A percentile compares a stretch with the other conserved stretches of the same genome.
Conservation (phyloP, 495 filamentous ascomycete species). For the Platismatia glauca region DNA sequence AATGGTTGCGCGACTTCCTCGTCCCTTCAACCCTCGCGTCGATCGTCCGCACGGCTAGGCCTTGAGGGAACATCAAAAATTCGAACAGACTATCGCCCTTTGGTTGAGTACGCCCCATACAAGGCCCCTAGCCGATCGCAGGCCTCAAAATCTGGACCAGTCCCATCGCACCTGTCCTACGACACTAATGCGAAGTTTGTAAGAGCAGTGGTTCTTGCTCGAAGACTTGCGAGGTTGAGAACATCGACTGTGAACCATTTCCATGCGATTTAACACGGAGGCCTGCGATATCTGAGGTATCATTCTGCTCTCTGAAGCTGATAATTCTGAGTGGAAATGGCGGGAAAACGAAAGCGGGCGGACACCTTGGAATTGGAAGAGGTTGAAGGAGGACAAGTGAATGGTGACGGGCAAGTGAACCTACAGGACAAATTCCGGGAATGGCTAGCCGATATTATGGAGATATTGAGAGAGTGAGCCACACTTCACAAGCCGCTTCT, state of each 20-base stretch:
- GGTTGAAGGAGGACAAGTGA: slow-evolving; percentile 3
- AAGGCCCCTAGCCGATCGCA: background rate
- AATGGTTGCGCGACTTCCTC: slow-evolving; percentile 8
- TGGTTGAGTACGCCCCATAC: background rate
- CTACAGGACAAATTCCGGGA: slow-evolving; percentile 14
- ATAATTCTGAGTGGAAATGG: slow-evolving; percentile 10
- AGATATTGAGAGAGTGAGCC: slow-evolving; percentile 21
- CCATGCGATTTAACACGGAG: background rate
- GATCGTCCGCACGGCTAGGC: slow-evolving; percentile 15
- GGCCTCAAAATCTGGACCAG: background rate
- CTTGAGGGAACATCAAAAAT: slow-evolving; percentile 11
- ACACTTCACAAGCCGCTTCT: background rate
- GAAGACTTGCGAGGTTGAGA: background rate
- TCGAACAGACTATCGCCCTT: background rate
- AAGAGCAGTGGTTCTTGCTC: background rate
- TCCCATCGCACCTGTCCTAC: background rate
- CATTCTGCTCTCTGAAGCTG: background rate
- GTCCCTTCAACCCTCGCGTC: slow-evolving; percentile 16
- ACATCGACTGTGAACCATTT: background rate
- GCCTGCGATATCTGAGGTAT: background rate
- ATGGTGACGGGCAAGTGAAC: slow-evolving; percentile 2
- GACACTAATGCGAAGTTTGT: slow-evolving; percentile 2
- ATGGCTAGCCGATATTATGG: slow-evolving; percentile 21
- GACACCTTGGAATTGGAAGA: slow-evolving; percentile 7
- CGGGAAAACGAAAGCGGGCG: slow-evolving; percentile 23